Evolutionary conservation across 495 filamentous ascomycete species (phyloP).

Genomic region (Penicillium arizonense): DNA sequence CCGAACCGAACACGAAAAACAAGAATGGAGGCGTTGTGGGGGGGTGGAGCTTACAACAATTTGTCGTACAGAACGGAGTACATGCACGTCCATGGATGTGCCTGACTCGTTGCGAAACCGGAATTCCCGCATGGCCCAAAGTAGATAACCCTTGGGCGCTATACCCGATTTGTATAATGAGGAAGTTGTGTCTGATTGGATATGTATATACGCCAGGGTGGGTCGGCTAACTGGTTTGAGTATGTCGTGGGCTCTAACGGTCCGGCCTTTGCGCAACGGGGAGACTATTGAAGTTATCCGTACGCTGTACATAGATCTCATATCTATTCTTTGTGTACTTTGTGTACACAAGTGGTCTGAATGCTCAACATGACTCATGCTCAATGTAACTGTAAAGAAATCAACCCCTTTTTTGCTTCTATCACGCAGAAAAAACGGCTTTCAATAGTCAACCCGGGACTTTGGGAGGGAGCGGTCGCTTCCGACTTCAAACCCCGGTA

Average conservation of each 20-base stretch:
- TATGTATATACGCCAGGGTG: neutral
- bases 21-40: neutral
- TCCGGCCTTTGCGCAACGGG: neutral
- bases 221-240: neutral
- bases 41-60: neutral
- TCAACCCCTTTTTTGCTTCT: too few relatives aligned
- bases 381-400: too few relatives aligned
- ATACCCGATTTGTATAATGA: conserved; percentile 5
- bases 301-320: too few relatives aligned
- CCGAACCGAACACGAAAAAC: neutral
- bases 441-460: too few relatives aligned
- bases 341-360: too few relatives aligned
- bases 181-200: neutral
- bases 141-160: neutral
- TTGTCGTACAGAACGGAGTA: neutral
- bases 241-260: neutral
- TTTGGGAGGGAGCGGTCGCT: too few relatives aligned
- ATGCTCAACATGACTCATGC: too few relatives aligned
- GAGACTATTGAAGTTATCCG: too few relatives aligned
- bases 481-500: neutral
- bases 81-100: neutral
- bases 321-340: too few relatives aligned
- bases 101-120: neutral
- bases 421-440: too few relatives aligned
- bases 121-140: neutral